phyloP scores from a whole-genome alignment of 805 yeast genomes.

The Candida boidinii region DNA sequence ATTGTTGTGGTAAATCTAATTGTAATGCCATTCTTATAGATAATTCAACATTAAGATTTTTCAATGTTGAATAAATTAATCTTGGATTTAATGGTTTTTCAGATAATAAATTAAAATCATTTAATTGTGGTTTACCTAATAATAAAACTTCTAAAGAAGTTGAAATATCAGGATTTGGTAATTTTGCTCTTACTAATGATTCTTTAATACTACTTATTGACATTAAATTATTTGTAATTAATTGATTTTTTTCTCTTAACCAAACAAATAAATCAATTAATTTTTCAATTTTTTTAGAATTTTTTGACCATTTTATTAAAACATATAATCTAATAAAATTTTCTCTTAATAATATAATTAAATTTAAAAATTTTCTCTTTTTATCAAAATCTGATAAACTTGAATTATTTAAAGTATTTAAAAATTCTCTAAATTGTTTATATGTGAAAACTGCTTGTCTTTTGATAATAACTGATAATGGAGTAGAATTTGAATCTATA shows the following conservation, averaged over 20 bases:
- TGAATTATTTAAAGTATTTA: constrained; percentile 49
- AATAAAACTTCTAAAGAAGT: constrained; percentile 83
- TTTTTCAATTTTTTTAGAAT: constrained; percentile 58
- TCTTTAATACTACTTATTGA: constrained; percentile 62
- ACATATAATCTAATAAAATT: constrained; percentile 83
- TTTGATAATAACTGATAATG: constrained; percentile 51
- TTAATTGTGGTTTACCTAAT: constrained; percentile 67
- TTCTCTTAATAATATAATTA: constrained; percentile 66
- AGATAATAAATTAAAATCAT: constrained; percentile 51
- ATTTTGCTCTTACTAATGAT: constrained; percentile 76
- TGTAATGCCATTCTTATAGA: constrained; percentile 68
- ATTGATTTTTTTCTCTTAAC: constrained; percentile 70
- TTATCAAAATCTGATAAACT: constrained; percentile 49
- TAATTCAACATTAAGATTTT: constrained; percentile 62
- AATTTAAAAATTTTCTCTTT: constrained; percentile 60
- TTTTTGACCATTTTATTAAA: constrained; percentile 79
- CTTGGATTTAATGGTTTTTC: constrained; percentile 41
- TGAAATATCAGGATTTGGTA: constrained; percentile 84
- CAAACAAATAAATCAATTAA: constrained; percentile 84
- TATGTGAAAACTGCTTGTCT: constrained; percentile 55
- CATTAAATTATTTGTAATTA: constrained; percentile 55
- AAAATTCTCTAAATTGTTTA: constrained; percentile 48
- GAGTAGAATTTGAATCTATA: constrained; percentile 59
- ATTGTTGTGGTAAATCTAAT: constrained; percentile 54
- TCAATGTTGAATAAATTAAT: constrained; percentile 51